Evolutionary conservation across 2,329 filamentous ascomycete species (phyloP).

Genomic region (Daldinia eschscholtzii): DNA sequence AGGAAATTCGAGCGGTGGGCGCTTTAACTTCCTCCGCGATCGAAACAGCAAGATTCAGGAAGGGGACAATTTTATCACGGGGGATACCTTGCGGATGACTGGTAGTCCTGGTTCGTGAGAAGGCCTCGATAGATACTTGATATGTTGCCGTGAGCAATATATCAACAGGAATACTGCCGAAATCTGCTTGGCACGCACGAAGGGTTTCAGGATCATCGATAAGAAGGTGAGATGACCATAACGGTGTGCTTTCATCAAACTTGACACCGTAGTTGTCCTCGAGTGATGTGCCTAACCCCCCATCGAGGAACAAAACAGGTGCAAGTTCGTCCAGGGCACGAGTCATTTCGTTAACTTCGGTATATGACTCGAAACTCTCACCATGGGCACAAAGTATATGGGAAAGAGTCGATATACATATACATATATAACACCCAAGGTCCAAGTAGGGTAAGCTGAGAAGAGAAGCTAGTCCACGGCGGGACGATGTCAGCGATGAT

Average conservation of each 20-base stretch:
- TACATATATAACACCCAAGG: background rate
- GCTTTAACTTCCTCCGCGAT: slow-evolving; percentile 57
- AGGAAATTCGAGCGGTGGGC: slow-evolving; percentile 59
- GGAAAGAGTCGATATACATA: background rate
- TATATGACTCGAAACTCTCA: background rate
- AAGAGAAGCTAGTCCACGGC: background rate
- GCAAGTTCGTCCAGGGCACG: slow-evolving; percentile 3
- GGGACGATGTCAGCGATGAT: background rate
- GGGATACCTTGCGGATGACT: slow-evolving; percentile 60
- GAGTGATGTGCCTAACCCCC: slow-evolving; percentile 76
- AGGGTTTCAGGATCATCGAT: slow-evolving; percentile 65
- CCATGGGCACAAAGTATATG: background rate
- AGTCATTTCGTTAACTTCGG: slow-evolving; percentile 21
- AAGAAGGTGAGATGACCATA: slow-evolving; percentile 78
- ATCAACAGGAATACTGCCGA: slow-evolving; percentile 69
- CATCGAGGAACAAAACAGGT: slow-evolving; percentile 69
- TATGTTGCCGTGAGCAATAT: slow-evolving; percentile 77
- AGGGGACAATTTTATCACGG: slow-evolving; percentile 55
- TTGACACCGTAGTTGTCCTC: slow-evolving; percentile 66
- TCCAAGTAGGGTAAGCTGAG: slow-evolving; percentile 7
- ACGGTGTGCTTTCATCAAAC: slow-evolving; percentile 66
- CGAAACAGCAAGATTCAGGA: slow-evolving; percentile 59
- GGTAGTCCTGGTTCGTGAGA: slow-evolving; percentile 62
- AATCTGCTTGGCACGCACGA: slow-evolving; percentile 67
- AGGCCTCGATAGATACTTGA: slow-evolving; percentile 70